phyloP scores from a whole-genome alignment of 1,284 basidiomycete species.

The Ceratobasidium sp. region DNA sequence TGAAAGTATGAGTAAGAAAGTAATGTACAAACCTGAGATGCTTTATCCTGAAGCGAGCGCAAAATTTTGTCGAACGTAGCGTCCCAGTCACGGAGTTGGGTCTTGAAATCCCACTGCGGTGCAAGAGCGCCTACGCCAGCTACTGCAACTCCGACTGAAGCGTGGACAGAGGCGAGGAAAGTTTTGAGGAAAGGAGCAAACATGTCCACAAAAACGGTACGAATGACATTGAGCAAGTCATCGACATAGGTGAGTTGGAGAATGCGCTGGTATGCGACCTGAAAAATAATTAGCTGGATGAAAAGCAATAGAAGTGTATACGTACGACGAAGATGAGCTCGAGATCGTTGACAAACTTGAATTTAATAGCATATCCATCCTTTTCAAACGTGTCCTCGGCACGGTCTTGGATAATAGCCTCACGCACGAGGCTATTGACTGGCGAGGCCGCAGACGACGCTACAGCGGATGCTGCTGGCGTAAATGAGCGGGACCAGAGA shows the following conservation, averaged over 20 bases:
- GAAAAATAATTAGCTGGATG: constrained; percentile 30
- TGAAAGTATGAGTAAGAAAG: not conserved
- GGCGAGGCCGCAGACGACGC: constrained; percentile 84
- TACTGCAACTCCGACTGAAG: constrained; percentile 60
- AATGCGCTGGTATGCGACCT: constrained; percentile 98
- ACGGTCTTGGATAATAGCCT: constrained; percentile 89
- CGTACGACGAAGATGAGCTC: constrained; percentile 95
- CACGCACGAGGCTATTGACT: constrained; percentile 89
- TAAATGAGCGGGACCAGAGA: constrained; percentile 93
- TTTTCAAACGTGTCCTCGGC: constrained; percentile 86
- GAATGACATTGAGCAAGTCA: constrained; percentile 84
- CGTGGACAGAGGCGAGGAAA: constrained; percentile 85
- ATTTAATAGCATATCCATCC: constrained; percentile 92
- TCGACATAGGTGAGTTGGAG: constrained; percentile 96
- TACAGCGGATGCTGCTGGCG: constrained; percentile 81
- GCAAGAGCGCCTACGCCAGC: constrained; percentile 34
- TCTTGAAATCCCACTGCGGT: constrained; percentile 73
- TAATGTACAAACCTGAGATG: constrained; percentile 68
- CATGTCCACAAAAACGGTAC: constrained; percentile 86
- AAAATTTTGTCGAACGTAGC: constrained; percentile 83
- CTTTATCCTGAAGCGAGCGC: constrained; percentile 80
- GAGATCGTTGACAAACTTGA: constrained; percentile 93
- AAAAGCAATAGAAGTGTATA: constrained; percentile 48
- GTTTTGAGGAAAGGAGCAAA: constrained; percentile 86
- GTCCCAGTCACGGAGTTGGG: constrained; percentile 87